Evolutionary conservation across 73 alveolate genomes (phyloP), one percentile per base, ranked within the genome.

Genomic region (Blepharisma stoltei): DNA sequence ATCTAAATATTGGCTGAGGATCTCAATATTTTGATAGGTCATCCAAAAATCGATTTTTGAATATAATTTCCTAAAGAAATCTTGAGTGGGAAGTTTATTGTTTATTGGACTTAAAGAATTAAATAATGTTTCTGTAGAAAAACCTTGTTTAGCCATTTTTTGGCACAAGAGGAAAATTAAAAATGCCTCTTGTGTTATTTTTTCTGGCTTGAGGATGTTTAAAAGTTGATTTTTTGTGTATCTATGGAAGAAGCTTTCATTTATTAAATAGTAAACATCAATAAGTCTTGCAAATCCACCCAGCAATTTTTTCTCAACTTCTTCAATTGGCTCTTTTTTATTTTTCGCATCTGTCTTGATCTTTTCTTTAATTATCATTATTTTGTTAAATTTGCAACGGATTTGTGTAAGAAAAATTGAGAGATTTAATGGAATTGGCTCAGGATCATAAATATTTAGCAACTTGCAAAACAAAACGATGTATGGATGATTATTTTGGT

Each of bases 361-460:
- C 23, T 1, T 60, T 25, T 60, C 73, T 14, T 60, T 8, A 20
- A 14, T 60, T 60, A 14, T 38, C 11, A 60, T 60, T 9, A 60
- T 8, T 18, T n/a, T n/a, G 46, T 60, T n/a, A 25, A 60, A 60
- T n/a, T 60, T 38, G 46, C 14, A 14, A 14, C 73, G 73, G 23
- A 38, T 38, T 43, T 44, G 11, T 9, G 27, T 53, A 11, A 69
- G 11, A 5, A 38, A 69, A 44, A 44, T 53, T 1, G 79, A 47
- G 2, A 69, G 60, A 44, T 44, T 44, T 14, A 44, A 4, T 1
- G 55, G 67, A 46, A n/a, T 20, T 14, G 79, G 79, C 14, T 69
- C 79, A 38, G 79, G 79, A 43, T 69, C 71, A 25, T 14, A 69
- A 25, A 69, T 69, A 7, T 69, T 71, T 25, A 69, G 60, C 1